Evolutionary conservation across 345 rosid species (phyloP), one percentile per base, ranked within the genome.

Genomic region (Eucalyptus cloeziana): DNA sequence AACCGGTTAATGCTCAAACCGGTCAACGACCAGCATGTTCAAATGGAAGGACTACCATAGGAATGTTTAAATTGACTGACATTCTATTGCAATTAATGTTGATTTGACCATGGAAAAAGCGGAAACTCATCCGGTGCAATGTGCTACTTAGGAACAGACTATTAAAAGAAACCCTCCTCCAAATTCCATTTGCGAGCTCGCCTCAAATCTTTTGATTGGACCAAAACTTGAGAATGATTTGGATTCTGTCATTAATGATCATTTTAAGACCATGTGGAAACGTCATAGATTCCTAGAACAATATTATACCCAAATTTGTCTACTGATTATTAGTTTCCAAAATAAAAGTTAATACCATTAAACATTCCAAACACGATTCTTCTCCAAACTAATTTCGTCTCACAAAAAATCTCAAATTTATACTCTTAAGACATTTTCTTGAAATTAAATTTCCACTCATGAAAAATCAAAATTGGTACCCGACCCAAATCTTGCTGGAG

Each of bases 341-440:
- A 71, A 71, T 19, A 33, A 5, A 9, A 37, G 13, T 14, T 5
- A 71, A 71, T 19, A 37, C 4, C 27, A 37, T 17, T 69, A 10
- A 19, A 37, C 43, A 37, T 33, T 10, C 40, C 7, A 1, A 37
- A 76, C 27, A 4, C 24, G 2, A 8, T 19, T 9, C 10, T 69
- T 71, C 2, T 33, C 13, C 4, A 37, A 76, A 76, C 0, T 37
- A 37, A 76, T 37, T 37, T 37, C 14, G 5, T 76, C 4, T 31
- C 3, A 8, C 11, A 8, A 16, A 69, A 69, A 31, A 1, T 15
- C 11, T 17, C 22, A 16, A 3, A 62, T 6, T 0, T 13, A 27
- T 58, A 30, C 5, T 30, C 15, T 13, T 6, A 0, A 30, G 15
- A 5, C 4, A 62, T 27, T 19, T 52, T 52, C 10, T 52, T 19